Conservation (phyloP, 441 rosid genomes). For the Eruca vesicaria region DNA sequence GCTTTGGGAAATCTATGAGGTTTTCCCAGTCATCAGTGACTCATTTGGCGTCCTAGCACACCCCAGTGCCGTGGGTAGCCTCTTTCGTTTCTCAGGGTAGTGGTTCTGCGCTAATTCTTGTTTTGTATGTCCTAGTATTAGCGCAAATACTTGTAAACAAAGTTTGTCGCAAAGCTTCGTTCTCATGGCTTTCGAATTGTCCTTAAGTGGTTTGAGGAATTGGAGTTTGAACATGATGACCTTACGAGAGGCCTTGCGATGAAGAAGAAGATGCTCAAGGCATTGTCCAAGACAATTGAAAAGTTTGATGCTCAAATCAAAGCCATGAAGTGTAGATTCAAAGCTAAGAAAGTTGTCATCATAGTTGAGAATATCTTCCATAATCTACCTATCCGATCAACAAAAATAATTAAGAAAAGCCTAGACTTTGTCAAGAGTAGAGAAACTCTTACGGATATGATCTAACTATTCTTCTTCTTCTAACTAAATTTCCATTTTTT, state of each 20-base stretch:
- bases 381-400: background rate
- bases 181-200: background rate
- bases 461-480: too few species aligned
- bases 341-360: background rate
- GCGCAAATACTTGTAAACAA: too few species aligned
- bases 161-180: background rate
- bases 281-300: background rate
- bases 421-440: too few species aligned
- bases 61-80: too few species aligned
- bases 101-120: too few species aligned
- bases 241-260: background rate
- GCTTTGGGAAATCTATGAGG: too few species aligned
- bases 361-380: background rate
- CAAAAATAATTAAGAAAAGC: background rate
- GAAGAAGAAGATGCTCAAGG: background rate
- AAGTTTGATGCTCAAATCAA: background rate
- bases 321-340: background rate
- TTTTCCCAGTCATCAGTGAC: too few species aligned
- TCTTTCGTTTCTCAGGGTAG: too few species aligned
- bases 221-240: background rate
- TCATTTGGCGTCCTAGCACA: too few species aligned
- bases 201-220: background rate
- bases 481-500: too few species aligned
- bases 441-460: too few species aligned
- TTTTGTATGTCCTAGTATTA: too few species aligned